Evolutionary conservation across 2,329 filamentous ascomycete species (phyloP).

Genomic region (Fusarium ramigenum): DNA sequence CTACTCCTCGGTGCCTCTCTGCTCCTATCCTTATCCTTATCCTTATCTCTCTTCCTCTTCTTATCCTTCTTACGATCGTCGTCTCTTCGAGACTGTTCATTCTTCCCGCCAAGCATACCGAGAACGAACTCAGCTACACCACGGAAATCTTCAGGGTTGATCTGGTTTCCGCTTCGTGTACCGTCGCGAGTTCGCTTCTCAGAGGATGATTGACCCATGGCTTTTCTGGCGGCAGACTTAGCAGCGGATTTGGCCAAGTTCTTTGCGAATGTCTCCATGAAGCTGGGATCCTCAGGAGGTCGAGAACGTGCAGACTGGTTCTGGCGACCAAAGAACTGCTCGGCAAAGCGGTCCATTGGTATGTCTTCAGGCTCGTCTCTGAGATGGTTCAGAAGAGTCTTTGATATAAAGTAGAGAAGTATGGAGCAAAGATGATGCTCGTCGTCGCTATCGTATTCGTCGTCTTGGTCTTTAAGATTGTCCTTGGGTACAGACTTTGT

Average conservation of each 20-base stretch:
- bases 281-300: slow-evolving; percentile 27
- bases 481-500: background rate
- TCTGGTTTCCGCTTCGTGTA: slow-evolving; percentile 18
- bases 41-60: slow-evolving; percentile 31
- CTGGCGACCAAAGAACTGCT: slow-evolving; percentile 37
- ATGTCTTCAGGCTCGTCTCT: background rate
- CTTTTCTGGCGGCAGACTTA: slow-evolving; percentile 38
- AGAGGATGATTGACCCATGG: slow-evolving; percentile 27
- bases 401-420: slow-evolving; percentile 36
- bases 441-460: slow-evolving; percentile 32
- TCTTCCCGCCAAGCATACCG: slow-evolving; percentile 31
- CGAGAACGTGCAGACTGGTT: slow-evolving; percentile 16
- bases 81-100: slow-evolving; percentile 10
- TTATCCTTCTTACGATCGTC: slow-evolving; percentile 23
- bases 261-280: slow-evolving; percentile 38
- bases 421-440: slow-evolving; percentile 33
- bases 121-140: slow-evolving; percentile 39
- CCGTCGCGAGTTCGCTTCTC: slow-evolving; percentile 21
- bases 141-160: slow-evolving; percentile 36
- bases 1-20: slow-evolving; percentile 17
- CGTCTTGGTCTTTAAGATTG: background rate
- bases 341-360: slow-evolving; percentile 38
- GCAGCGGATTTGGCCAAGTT: slow-evolving; percentile 40
- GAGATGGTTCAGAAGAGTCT: slow-evolving; percentile 27
- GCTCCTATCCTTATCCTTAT: slow-evolving; percentile 13